Percentiles rank a stretch among this genome's conserved stretches.
Conservation (phyloP, 1,284 basidiomycete genomes). For the Wallemia hederae region DNA sequence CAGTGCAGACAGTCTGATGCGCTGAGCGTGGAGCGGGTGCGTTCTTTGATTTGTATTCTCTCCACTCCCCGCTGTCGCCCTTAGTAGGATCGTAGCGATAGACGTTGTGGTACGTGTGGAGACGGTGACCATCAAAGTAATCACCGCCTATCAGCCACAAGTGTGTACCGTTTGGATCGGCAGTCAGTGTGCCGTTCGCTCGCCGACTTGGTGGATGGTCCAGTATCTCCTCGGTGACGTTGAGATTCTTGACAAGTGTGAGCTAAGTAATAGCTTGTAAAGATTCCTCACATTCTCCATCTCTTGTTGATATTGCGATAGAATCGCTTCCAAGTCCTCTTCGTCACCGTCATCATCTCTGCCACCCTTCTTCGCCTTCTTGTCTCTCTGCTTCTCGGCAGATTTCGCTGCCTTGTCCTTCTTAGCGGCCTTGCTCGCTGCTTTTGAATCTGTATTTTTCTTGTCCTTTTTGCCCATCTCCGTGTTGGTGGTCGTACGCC, state of each 20-base stretch:
- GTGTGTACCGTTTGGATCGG: slow-evolving; percentile 31
- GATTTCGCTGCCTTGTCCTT: slow-evolving; percentile 28
- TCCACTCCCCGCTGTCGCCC: slow-evolving; percentile 47
- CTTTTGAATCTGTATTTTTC: slow-evolving; percentile 15
- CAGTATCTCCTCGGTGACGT: slow-evolving; percentile 41
- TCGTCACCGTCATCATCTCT: slow-evolving; percentile 28
- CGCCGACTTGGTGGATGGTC: slow-evolving; percentile 47
- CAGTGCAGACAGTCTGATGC: slow-evolving; percentile 42
- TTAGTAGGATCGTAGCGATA: slow-evolving; percentile 57
- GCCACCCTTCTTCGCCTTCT: slow-evolving; percentile 25
- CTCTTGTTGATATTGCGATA: slow-evolving; percentile 45
- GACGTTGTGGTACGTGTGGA: slow-evolving; percentile 42
- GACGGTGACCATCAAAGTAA: slow-evolving; percentile 1
- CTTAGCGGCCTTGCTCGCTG: slow-evolving; percentile 31
- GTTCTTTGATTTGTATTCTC: slow-evolving; percentile 46
- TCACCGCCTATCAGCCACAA: slow-evolving; percentile 33
- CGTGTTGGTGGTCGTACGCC: not conserved
- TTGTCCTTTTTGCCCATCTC: not conserved
- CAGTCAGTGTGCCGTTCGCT: slow-evolving; percentile 39
- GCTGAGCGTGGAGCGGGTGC: slow-evolving; percentile 60
- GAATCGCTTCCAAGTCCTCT: slow-evolving; percentile 46
- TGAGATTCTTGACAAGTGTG: slow-evolving; percentile 22
- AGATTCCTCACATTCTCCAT: slow-evolving; percentile 24
- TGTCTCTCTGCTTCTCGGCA: slow-evolving; percentile 34
- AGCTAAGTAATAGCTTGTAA: not conserved